Evolutionary conservation across 805 yeast species (phyloP), one percentile per base, ranked within the genome.

Genomic region (Candida sithepensis): DNA sequence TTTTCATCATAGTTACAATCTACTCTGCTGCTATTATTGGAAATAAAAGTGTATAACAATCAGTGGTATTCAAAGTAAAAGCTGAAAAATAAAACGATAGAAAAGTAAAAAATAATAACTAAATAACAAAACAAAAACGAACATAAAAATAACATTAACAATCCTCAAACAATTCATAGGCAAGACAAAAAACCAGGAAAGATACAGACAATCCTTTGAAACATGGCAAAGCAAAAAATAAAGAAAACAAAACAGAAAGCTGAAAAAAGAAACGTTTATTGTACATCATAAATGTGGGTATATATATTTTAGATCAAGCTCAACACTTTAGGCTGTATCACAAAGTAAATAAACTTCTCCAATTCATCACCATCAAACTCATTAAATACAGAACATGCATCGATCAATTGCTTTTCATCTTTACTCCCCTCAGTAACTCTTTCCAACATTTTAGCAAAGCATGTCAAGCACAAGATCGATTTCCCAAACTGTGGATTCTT

Each of bases 401-500:
- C 22, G 6, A 44, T 28, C 21, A 55, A 43, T 32, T 44, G 42
- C 10, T 42, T 40, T 13, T 32, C 21, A 33, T 39, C 33, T 3
- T 28, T 23, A 26, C 7, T 16, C n/a, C 22, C 38, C 8, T 37
- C 32, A 38, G n/a, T 32, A 38, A 16, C 34, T 13, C 48, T 26
- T 4, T 42, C 14, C 6, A 30, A 2, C 37, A 55, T 16, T 19
- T 56, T 58, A 4, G 45, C 22, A 16, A 64, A 51, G 47, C 68
- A 64, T 1, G 39, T 46, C 20, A 61, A 36, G 45, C 69, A 65
- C 5, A 63, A 36, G 2, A 60, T 52, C 21, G 53, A 39, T 38
- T 55, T 60, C 19, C 68, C 69, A 46, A 49, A 63, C 14, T 50
- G 53, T 5, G 50, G 46, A 41, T 60, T 57, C 44, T 54, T 57